Evolutionary conservation across 352 stramenopile species (phyloP), one percentile per base, ranked within the genome.

Genomic region (Globisporangium yorkense): DNA sequence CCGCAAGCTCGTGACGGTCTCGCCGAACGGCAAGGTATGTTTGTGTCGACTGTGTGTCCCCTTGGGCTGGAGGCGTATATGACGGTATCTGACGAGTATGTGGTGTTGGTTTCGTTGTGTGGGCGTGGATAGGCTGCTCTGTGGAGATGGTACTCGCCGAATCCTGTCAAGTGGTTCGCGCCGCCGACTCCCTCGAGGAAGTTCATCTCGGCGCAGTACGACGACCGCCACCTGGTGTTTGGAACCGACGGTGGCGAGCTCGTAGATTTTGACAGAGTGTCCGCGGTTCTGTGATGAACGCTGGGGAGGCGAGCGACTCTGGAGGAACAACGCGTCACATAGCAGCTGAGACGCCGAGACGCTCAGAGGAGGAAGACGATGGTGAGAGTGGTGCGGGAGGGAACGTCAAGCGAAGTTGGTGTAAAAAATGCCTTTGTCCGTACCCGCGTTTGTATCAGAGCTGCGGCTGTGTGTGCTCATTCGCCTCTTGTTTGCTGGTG

Each of bases 1-100:
- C 66, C 84, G 84, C 45, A 96, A 96, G 67, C 65, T 96, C 54
- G 71, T 96, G 62, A 92, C 72, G 29, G 79, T 94, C 27, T 94
- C 86, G 27, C 59, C 72, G 15, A 77, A 69, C 12, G 80, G 79
- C 59, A 91, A 91, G 70, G 83, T 92, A 74, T 52, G 54, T 44
- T 18, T 31, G 6, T 16, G 12, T 21, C 2, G 24, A 18, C 3
- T 59, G 54, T 1, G 31, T 35, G 33, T 9, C 1, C 33, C 8
- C 33, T 39, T 9, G 31, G 5, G 5, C 31, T 9, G 40, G 20
- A 21, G 12, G 8, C 10, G 43, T 9, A 13, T 53, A 21, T 20
- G 27, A 6, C 20, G 48, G 15, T 56, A 6, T n/a, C 33, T 37
- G 37, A 6, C 21, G 5, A 40, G 5, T 12, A 24, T 21, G n/a